Evolutionary conservation across 805 yeast genomes (phyloP).

Genomic region (Kodamaea neixiangensis): DNA sequence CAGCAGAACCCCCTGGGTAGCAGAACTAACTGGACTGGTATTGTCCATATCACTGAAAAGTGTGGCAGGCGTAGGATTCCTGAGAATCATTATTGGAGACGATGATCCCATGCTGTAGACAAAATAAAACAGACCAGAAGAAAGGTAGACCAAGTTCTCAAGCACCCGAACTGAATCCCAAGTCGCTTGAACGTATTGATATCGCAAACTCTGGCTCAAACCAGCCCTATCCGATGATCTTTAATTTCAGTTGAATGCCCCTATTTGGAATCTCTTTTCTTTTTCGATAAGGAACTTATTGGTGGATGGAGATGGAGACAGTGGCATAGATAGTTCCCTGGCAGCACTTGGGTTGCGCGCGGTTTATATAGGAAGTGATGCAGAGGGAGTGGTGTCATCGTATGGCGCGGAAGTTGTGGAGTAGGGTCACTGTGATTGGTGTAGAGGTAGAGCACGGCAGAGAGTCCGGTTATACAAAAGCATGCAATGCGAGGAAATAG

Average conservation of each 20-base stretch:
- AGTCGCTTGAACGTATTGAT: not conserved
- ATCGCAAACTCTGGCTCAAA: not conserved
- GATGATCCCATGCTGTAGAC: not conserved
- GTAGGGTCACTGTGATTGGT: no score
- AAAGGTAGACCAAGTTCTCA: not conserved
- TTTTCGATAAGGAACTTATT: conserved; percentile 4
- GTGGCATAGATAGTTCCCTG: not conserved
- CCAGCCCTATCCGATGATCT: conserved; percentile 3
- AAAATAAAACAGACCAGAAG: not conserved
- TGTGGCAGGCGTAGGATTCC: not conserved
- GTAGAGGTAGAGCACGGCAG: no score
- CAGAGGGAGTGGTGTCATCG: no score
- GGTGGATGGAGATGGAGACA: not conserved
- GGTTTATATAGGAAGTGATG: not conserved
- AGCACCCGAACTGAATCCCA: not conserved
- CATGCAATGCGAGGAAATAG: not conserved
- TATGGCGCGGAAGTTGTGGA: not conserved
- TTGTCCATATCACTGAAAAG: conserved; percentile 8
- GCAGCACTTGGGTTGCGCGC: not conserved
- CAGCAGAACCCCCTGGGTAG: conserved; percentile 7
- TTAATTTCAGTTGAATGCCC: conserved; percentile 1
- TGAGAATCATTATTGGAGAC: not conserved
- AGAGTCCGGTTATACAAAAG: not conserved
- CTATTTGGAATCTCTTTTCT: conserved; percentile 3
- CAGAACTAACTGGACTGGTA: conserved; percentile 9